These are phyloP conservation scores for Mercurialis annua DNA, from an alignment of 345 rosid genomes.

Conservation along the genomic window DNA sequence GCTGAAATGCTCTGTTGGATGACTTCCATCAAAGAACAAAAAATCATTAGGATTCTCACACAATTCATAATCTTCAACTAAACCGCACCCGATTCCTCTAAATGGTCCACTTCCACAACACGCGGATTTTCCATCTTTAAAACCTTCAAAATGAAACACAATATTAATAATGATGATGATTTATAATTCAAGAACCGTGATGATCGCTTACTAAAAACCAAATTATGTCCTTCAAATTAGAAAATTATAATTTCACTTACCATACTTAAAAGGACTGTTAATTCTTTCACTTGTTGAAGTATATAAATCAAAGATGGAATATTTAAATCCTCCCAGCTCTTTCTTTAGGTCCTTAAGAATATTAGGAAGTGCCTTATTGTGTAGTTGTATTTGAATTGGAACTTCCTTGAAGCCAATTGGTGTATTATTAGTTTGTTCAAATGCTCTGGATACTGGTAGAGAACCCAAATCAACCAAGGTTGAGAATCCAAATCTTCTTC, in stretches of 20 bases:
- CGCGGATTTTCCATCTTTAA: slow-evolving; percentile 1
- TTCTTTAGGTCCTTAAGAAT: slow-evolving; percentile 6
- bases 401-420: neutral
- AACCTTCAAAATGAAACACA: slow-evolving; percentile 1
- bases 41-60: slow-evolving; percentile 7
- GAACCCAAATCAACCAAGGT: neutral
- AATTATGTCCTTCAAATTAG: neutral
- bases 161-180: too few species aligned
- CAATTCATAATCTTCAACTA: neutral
- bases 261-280: slow-evolving; percentile 26
- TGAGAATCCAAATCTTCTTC: slow-evolving; percentile 7
- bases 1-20: slow-evolving; percentile 5
- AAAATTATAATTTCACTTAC: neutral
- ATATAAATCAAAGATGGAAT: slow-evolving; percentile 17
- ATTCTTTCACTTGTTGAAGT: neutral
- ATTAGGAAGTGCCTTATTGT: slow-evolving; percentile 12
- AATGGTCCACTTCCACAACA: slow-evolving; percentile 9
- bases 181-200: too few species aligned
- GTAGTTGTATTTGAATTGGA: neutral
- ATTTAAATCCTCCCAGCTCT: slow-evolving; percentile 14
- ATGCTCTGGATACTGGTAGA: neutral
- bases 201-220: too few species aligned
- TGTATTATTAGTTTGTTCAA: neutral
- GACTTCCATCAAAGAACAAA: slow-evolving; percentile 13
- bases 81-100: neutral